Evolutionary conservation across 2,329 filamentous ascomycete species (phyloP).

Genomic region (Stagonosporopsis cucurbitacearum): DNA sequence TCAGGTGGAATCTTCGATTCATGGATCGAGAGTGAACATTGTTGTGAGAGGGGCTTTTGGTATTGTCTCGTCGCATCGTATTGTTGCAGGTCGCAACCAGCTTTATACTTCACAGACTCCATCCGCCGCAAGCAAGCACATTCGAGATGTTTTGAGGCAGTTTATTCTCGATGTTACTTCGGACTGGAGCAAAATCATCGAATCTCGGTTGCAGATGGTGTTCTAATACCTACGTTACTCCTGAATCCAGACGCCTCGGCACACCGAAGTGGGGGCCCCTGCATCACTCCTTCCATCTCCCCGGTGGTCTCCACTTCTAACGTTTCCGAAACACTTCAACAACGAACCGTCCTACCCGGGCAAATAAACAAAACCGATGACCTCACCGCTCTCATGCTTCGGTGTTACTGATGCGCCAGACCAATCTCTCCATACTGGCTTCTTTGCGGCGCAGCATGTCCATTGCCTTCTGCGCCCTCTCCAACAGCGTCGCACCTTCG

Average conservation of each 20-base stretch:
- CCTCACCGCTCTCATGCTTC: conserved; percentile 4
- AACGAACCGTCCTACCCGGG: neutral
- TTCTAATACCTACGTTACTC: neutral
- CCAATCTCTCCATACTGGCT: conserved; percentile 54
- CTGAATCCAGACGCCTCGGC: neutral
- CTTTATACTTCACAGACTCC: neutral
- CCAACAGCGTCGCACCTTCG: conserved; percentile 52
- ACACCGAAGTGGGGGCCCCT: conserved; percentile 6
- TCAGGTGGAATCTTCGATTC: neutral
- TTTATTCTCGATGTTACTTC: neutral
- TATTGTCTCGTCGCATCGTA: neutral
- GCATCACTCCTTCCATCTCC: conserved; percentile 16
- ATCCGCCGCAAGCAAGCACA: neutral
- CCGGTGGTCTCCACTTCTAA: neutral
- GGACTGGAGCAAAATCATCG: neutral
- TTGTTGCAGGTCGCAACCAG: neutral
- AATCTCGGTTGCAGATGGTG: conserved; percentile 1
- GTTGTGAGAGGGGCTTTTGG: neutral
- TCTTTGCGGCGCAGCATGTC: conserved; percentile 53
- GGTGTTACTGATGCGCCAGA: conserved; percentile 46
- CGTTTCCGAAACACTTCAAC: conserved; percentile 16
- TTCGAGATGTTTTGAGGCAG: conserved; percentile 14
- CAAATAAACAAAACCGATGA: conserved; percentile 2
- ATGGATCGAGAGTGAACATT: neutral
- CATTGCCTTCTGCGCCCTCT: conserved; percentile 53